A percentile compares a stretch with the other conserved stretches of the same genome.
These are phyloP conservation scores for Microbotryum silenes-acaulis DNA, from an alignment of 1,284 basidiomycete genomes.

Conservation along the genomic window DNA sequence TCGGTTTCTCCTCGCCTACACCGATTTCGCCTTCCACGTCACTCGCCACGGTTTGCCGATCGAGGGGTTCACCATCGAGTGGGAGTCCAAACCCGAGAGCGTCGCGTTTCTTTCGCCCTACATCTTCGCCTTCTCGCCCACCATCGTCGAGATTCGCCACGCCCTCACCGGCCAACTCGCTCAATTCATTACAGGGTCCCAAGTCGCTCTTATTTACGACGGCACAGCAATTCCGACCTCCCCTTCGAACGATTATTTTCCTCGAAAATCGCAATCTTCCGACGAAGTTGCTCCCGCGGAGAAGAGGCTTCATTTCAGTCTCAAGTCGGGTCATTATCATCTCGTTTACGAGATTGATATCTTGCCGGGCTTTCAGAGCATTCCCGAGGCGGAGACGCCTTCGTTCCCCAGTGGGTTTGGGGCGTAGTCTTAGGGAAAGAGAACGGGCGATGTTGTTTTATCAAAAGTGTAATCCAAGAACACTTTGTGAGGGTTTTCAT, in stretches of 20 bases:
- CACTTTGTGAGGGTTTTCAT: too few species aligned
- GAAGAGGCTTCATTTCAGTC: not conserved
- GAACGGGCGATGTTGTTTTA: too few species aligned
- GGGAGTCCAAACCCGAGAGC: constrained; percentile 84
- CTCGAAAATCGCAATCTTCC: not conserved
- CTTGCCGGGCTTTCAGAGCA: too few species aligned
- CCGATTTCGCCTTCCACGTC: constrained; percentile 85
- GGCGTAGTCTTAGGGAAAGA: too few species aligned
- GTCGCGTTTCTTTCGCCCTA: constrained; percentile 84
- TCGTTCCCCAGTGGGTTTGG: too few species aligned
- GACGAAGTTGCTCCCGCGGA: constrained; percentile 1
- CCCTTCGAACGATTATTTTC: not conserved
- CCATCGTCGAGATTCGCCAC: constrained; percentile 24
- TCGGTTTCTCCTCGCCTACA: constrained; percentile 88
- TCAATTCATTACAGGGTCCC: constrained; percentile 22
- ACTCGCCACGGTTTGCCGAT: constrained; percentile 60
- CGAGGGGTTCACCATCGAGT: constrained; percentile 56
- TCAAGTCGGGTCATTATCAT: constrained; percentile 2
- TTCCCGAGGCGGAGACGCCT: too few species aligned
- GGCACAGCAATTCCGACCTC: constrained; percentile 10
- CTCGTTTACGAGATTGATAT: constrained; percentile 18
- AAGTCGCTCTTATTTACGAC: constrained; percentile 23
- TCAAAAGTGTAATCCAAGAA: too few species aligned
- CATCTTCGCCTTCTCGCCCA: constrained; percentile 43
- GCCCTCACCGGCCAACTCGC: constrained; percentile 25